These are phyloP conservation scores for Aspergillus jensenii DNA, from an alignment of 2,329 filamentous ascomycete genomes.

Conservation along the genomic window DNA sequence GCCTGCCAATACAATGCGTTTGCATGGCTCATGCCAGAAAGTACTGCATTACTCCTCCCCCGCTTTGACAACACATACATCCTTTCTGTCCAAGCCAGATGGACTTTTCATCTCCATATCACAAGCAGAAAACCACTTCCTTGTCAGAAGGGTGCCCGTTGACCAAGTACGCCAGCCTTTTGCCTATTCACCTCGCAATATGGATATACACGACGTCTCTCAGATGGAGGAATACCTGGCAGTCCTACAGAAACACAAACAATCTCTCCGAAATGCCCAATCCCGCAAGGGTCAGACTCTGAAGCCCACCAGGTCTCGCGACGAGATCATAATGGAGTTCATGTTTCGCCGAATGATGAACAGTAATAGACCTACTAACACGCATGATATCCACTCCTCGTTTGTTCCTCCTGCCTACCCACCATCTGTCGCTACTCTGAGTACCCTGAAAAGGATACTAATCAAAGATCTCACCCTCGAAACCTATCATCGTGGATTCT, in stretches of 20 bases:
- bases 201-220: constrained; percentile 20
- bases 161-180: background rate
- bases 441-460: constrained; percentile 24
- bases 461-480: constrained; percentile 39
- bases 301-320: constrained; percentile 15
- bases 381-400: constrained; percentile 5
- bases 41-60: no score
- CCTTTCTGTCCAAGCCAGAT: no score
- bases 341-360: constrained; percentile 10
- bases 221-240: constrained; percentile 10
- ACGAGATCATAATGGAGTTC: constrained; percentile 20
- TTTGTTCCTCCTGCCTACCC: constrained; percentile 23
- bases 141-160: no score
- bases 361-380: background rate
- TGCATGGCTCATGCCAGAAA: no score
- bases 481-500: constrained; percentile 41
- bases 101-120: no score
- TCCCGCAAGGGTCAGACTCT: constrained; percentile 14
- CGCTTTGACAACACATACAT: no score
- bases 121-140: no score
- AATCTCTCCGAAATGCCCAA: constrained; percentile 14
- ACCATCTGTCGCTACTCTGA: constrained; percentile 15
- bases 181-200: background rate
- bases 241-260: constrained; percentile 11
- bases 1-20: no score